Evolutionary conservation across 1,139 yeast genomes (phyloP).

Genomic region (Blastobotrys arbuscula): DNA sequence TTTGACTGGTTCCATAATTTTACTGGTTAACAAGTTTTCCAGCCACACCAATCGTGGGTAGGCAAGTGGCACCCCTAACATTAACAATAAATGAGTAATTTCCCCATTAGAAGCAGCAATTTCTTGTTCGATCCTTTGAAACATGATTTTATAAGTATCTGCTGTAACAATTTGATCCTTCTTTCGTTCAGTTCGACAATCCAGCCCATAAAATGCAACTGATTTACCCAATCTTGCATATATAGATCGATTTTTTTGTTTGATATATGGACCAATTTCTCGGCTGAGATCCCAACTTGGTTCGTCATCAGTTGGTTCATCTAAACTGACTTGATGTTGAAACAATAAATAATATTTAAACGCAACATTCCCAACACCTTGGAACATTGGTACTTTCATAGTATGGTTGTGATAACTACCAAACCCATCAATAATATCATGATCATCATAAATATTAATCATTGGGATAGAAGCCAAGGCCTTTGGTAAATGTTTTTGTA

Average conservation of each 20-base stretch:
- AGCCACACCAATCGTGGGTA: slow-evolving; percentile 92
- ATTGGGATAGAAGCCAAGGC: slow-evolving; percentile 81
- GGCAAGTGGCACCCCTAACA: slow-evolving; percentile 91
- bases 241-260: slow-evolving; percentile 57
- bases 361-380: slow-evolving; percentile 68
- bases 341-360: slow-evolving; percentile 83
- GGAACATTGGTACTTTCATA: slow-evolving; percentile 64
- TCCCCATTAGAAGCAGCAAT: slow-evolving; percentile 44
- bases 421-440: slow-evolving; percentile 92
- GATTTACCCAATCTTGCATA: slow-evolving; percentile 70
- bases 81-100: slow-evolving; percentile 67
- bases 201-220: slow-evolving; percentile 70
- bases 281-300: slow-evolving; percentile 34
- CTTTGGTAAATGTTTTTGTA: slow-evolving; percentile 62
- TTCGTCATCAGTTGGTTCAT: slow-evolving; percentile 32
- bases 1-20: slow-evolving; percentile 58
- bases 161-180: slow-evolving; percentile 51
- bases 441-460: slow-evolving; percentile 75
- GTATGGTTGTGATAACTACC: slow-evolving; percentile 79
- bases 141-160: slow-evolving; percentile 55
- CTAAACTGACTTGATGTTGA: slow-evolving; percentile 69
- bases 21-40: slow-evolving; percentile 58
- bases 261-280: slow-evolving; percentile 58
- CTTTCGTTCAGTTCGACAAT: slow-evolving; percentile 87
- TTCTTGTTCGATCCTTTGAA: slow-evolving; percentile 54